Base-by-base conservation (phyloP, 768 basidiomycete genomes). In the Termitomyces sp. region DNA sequence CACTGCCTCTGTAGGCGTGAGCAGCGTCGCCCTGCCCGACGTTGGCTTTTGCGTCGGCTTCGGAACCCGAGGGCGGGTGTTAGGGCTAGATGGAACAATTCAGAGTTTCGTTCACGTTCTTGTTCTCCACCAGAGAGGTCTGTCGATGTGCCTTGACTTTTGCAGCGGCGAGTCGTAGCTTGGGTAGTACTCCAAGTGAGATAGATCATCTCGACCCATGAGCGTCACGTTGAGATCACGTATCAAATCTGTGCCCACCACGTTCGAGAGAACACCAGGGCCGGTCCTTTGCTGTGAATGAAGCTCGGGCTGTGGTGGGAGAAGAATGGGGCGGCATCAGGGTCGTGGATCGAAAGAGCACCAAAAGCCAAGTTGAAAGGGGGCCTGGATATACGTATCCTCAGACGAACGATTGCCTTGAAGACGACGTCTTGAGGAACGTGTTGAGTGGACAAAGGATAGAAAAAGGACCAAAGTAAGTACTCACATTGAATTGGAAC, bases 301-400 rank as follows among this genome's bases (percentile, higher is more conserved):
- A 3, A 24, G 1, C 36, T 54, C 32, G 42, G 32, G 18, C 28
- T 46, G 42, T 1, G 44, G 68, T 57, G 44, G 15, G 76, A 71
- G 69, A 91, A 91, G 76, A 91, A 91, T 0, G 89, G 85, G 12
- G 82, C 78, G 3, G 80, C 83, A 58, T 87, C 86, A 2, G 70
- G 83, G 66, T 92, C 91, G 61, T 91, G 89, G 54, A 92, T 79
- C n/a, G 84, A 85, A 85, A 92, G 84, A 52, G 88, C 79, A 11
- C 88, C 91, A 70, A 92, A 92, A 2, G 87, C 88, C 39, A 79
- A 80, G 4, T 81, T 82, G 66, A 89, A 2, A 82, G 3, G 22
- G 53, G 9, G 22, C 38, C 7, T 20, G 35, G 7, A 20, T 28
- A 28, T 28, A 28, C 4, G 28, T 13, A 15, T 52, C 51, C 11